Base-by-base conservation (phyloP, 2,329 filamentous ascomycete genomes). In the Beauveria asiatica region DNA sequence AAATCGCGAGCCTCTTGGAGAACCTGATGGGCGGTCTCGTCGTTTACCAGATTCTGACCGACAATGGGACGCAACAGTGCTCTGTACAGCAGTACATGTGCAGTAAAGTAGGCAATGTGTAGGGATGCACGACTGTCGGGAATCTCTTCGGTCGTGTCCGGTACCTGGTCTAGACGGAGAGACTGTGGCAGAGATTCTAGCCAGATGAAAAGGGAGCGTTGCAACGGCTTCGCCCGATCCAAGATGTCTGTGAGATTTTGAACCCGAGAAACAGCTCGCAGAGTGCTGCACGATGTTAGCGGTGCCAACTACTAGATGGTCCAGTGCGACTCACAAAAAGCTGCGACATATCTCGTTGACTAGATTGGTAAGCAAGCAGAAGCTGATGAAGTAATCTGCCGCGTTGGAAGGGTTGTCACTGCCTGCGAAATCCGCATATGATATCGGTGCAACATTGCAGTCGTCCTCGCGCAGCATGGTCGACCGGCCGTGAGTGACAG, bases 391-490 rank as follows among this genome's bases (percentile, higher is more conserved):
- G 11, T 64, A 60, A 13, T 61, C 60, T 16, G 62, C 60, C 8
- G 58, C 51, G 11, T 19, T 23, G 8, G 55, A 17, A 8, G 13
- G 3, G 1, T 48, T 37, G 1, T 19, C 11, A 19, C 10, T 19
- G 13, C 33, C 37, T 11, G 42, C 13, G 51, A 65, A 65, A 27
- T 65, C 63, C 1, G 44, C 48, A 6, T n/a, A 27, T 9, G 58
- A 57, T 5, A 65, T 50, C 2, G 62, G 57, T 11, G 61, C 50
- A 7, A 65, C 64, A 44, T 62, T 61, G 59, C 62, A 65, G 54
- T 65, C 64, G 45, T 65, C 64, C 10, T 63, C 59, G 23, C 57
- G 51, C 19, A 65, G n/a, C 61, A 64, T 64, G 1, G 61, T 61
- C 5, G 63, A 50, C 27, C 63, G 50, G 3, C 64, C 64, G 27